Conservation (phyloP, 257 asterid species). For the Scutellaria baicalensis region DNA sequence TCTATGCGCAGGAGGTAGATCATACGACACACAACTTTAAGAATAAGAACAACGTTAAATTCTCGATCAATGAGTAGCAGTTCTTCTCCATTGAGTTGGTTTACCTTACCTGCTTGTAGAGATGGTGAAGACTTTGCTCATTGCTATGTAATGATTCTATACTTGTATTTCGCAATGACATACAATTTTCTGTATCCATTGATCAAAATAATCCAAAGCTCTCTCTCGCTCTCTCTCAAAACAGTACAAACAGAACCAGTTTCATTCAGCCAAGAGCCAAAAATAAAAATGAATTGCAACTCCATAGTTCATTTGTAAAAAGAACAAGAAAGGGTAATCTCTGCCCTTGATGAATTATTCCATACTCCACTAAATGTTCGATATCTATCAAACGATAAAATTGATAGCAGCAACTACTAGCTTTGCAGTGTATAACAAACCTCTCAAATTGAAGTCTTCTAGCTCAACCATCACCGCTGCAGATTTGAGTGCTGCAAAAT, state of each 20-base stretch:
- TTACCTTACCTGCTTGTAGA: no score
- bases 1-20: conserved; percentile 57
- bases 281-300: neutral
- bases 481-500: no score
- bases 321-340: neutral
- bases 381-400: no score
- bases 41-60: conserved; percentile 35
- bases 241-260: neutral
- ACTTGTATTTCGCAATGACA: no score
- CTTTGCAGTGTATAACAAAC: no score
- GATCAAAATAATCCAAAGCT: no score
- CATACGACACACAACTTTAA: conserved; percentile 60
- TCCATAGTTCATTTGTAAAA: neutral
- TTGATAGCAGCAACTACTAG: neutral
- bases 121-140: no score
- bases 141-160: no score
- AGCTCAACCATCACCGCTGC: neutral
- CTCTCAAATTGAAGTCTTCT: neutral
- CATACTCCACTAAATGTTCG: neutral
- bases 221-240: no score
- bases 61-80: conserved; percentile 38
- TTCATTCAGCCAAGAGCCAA: neutral
- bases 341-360: neutral
- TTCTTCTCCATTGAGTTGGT: neutral
- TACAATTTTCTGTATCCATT: no score